These are phyloP conservation scores for Vicia faba DNA, from an alignment of 306 rosid genomes.

Conservation along the genomic window DNA sequence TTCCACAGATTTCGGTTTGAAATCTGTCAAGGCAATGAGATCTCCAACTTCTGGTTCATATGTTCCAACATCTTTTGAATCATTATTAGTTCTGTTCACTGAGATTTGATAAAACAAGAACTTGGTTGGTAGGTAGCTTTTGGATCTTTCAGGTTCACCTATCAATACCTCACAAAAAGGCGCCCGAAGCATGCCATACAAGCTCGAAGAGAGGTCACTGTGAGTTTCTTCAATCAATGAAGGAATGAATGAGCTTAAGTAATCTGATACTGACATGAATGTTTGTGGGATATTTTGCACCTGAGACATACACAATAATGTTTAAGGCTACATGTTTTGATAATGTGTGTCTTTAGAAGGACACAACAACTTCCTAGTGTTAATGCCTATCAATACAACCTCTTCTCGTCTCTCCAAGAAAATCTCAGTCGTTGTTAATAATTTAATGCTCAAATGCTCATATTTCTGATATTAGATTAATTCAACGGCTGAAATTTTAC, in stretches of 20 bases:
- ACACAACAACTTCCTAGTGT: too few relatives aligned
- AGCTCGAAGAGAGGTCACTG: conserved; percentile 46
- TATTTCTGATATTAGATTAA: not conserved
- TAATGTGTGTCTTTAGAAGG: too few relatives aligned
- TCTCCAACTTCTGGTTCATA: conserved; percentile 55
- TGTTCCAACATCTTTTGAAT: not conserved
- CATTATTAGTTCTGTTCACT: not conserved
- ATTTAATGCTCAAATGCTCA: too few relatives aligned
- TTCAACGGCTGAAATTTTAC: not conserved
- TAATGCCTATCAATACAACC: too few relatives aligned
- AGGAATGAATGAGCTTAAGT: conserved; percentile 48
- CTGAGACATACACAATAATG: conserved; percentile 32
- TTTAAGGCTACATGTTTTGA: conserved; percentile 5
- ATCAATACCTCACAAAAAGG: conserved; percentile 39
- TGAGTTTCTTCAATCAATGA: conserved; percentile 63
- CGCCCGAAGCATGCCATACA: conserved; percentile 31
- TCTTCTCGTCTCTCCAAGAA: too few relatives aligned
- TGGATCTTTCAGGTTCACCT: not conserved
- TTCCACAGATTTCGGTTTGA: conserved; percentile 38
- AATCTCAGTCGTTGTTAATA: not conserved
- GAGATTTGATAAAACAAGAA: conserved; percentile 35
- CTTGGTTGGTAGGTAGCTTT: conserved; percentile 18
- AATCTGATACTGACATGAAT: conserved; percentile 40
- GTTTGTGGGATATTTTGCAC: conserved; percentile 49
- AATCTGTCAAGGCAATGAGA: conserved; percentile 52